A percentile compares a stretch with the other conserved stretches of the same genome.
Evolutionary conservation across 1,284 basidiomycete genomes (phyloP).

Genomic region (Jaminaea rosea): DNA sequence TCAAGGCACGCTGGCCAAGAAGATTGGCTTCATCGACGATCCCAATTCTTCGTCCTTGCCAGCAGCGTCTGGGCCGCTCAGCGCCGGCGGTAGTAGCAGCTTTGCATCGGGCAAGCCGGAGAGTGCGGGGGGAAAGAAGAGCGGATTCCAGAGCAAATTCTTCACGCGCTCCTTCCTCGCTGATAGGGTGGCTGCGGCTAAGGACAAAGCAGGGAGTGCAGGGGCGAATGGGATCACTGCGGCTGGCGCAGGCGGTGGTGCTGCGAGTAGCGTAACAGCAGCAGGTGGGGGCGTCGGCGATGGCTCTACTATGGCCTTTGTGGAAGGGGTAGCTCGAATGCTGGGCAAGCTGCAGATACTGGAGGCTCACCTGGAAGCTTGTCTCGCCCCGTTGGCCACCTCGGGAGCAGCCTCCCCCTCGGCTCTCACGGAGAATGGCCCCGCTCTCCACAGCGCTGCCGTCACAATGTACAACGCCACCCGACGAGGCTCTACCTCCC

Average conservation of each 20-base stretch:
- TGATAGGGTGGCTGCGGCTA: no score
- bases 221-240: no score
- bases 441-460: not conserved
- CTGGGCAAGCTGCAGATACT: constrained; percentile 69
- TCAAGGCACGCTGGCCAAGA: constrained; percentile 58
- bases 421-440: not conserved
- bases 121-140: not conserved
- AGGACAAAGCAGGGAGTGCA: no score
- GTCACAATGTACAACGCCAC: not conserved
- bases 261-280: constrained; percentile 54
- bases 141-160: constrained; percentile 17
- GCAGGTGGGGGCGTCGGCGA: not conserved
- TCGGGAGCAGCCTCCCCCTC: not conserved
- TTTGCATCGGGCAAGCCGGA: no score
- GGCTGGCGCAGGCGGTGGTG: constrained; percentile 62
- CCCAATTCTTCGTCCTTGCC: not conserved
- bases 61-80: no score
- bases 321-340: constrained; percentile 63
- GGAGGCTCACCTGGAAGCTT: constrained; percentile 27
- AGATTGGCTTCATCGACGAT: constrained; percentile 55
- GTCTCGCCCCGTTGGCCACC: not conserved
- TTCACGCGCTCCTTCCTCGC: no score
- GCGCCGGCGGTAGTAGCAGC: not conserved
- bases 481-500: not conserved
- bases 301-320: not conserved